Conservation (phyloP, 305 asterid genomes). For the Fraxinus baroniana region DNA sequence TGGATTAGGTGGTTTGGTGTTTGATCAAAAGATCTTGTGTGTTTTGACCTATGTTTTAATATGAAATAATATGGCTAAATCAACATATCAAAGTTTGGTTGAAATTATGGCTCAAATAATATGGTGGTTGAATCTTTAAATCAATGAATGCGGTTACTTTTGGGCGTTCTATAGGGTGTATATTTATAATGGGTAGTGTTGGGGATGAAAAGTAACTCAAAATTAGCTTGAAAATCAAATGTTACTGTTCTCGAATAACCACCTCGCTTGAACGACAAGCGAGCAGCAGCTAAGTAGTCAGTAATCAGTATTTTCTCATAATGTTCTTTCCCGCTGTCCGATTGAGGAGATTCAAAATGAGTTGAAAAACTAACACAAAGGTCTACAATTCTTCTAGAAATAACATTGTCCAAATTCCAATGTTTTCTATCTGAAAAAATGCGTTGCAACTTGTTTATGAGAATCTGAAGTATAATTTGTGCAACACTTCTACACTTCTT, state of each 20-base stretch:
- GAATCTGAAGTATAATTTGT: neutral
- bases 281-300: neutral
- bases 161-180: neutral
- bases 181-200: neutral
- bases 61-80: too few species aligned
- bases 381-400: neutral
- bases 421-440: neutral
- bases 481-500: neutral
- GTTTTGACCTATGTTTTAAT: too few species aligned
- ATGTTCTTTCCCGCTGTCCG: neutral
- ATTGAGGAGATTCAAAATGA: neutral
- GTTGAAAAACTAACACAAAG: neutral
- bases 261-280: neutral
- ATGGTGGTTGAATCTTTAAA: too few species aligned
- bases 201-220: neutral
- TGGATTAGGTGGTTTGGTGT: too few species aligned
- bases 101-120: too few species aligned
- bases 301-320: neutral
- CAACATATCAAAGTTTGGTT: neutral
- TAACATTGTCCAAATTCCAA: neutral
- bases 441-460: neutral
- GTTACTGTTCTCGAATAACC: neutral
- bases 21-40: too few species aligned
- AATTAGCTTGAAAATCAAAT: neutral
- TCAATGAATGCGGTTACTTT: neutral